Conservation (phyloP, 2,329 filamentous ascomycete species). For the Colletotrichum viniferum region DNA sequence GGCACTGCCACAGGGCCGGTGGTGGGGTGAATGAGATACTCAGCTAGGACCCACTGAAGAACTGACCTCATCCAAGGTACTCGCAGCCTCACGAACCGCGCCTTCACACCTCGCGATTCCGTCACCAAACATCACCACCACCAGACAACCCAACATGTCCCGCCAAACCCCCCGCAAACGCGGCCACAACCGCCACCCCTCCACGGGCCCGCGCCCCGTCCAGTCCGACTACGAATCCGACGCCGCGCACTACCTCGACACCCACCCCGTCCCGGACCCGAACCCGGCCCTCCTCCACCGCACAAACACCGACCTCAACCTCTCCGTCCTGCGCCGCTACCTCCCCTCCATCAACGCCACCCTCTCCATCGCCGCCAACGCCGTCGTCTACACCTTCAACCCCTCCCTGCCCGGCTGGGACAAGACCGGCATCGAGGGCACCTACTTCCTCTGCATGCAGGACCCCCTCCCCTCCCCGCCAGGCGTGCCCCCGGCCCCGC, state of each 20-base stretch:
- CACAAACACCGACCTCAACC: constrained; percentile 85
- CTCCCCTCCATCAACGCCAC: constrained; percentile 76
- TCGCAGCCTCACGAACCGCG: neutral
- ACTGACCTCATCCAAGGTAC: neutral
- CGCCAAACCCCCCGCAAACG: constrained; percentile 44
- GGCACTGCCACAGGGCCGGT: too few species aligned
- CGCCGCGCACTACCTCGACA: constrained; percentile 52
- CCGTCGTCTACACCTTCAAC: constrained; percentile 83
- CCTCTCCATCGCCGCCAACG: constrained; percentile 81
- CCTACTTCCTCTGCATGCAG: constrained; percentile 83
- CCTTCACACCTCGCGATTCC: neutral
- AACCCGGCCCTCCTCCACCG: constrained; percentile 62
- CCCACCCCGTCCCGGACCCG: constrained; percentile 41
- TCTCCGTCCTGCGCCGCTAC: constrained; percentile 82
- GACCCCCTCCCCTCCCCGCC: constrained; percentile 34
- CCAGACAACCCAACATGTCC: constrained; percentile 39
- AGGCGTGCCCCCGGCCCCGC: constrained; percentile 37
- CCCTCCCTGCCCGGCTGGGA: constrained; percentile 74
- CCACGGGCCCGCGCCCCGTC: constrained; percentile 32
- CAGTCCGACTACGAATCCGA: constrained; percentile 72
- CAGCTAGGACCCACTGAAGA: too few species aligned
- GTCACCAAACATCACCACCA: constrained; percentile 18
- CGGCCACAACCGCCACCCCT: constrained; percentile 44
- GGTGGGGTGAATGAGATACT: too few species aligned
- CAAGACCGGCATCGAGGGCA: constrained; percentile 84